phyloP scores from a whole-genome alignment of 306 rosid species.

The Biancaea sappan region DNA sequence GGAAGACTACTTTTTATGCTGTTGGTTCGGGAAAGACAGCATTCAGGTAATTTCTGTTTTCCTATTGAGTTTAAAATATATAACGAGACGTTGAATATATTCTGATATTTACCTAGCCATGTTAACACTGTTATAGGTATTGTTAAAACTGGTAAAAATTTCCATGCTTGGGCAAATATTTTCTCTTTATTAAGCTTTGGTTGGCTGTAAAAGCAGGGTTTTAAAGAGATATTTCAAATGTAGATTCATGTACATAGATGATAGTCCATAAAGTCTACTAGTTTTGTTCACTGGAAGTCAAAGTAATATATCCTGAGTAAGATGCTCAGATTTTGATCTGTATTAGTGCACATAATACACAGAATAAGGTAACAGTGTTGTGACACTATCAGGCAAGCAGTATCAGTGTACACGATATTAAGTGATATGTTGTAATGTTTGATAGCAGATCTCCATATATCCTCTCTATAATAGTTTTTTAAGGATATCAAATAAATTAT shows the following conservation, averaged over 20 bases:
- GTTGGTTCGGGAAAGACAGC: constrained; percentile 96
- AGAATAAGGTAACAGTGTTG: not conserved
- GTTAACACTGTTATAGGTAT: not conserved
- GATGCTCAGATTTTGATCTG: not conserved
- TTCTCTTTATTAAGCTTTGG: not conserved
- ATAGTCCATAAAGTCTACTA: not conserved
- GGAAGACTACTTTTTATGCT: constrained; percentile 91
- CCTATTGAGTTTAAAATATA: constrained; percentile 34
- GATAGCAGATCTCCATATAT: not conserved
- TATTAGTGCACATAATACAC: not conserved
- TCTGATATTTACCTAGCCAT: not conserved
- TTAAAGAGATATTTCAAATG: not conserved
- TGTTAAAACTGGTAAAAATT: not conserved
- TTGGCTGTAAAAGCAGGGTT: not conserved
- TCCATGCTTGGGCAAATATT: not conserved
- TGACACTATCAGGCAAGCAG: not conserved
- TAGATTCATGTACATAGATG: not conserved
- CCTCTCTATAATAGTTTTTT: not conserved
- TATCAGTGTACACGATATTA: not conserved
- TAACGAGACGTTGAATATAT: constrained; percentile 2
- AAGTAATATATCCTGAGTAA: not conserved
- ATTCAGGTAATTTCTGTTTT: constrained; percentile 61
- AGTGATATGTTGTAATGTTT: not conserved
- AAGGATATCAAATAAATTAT: not conserved
- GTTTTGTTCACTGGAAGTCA: not conserved